A percentile compares a stretch with the other conserved stretches of the same genome.
Conservation (phyloP, 306 rosid genomes). For the Acacia melanoxylon region DNA sequence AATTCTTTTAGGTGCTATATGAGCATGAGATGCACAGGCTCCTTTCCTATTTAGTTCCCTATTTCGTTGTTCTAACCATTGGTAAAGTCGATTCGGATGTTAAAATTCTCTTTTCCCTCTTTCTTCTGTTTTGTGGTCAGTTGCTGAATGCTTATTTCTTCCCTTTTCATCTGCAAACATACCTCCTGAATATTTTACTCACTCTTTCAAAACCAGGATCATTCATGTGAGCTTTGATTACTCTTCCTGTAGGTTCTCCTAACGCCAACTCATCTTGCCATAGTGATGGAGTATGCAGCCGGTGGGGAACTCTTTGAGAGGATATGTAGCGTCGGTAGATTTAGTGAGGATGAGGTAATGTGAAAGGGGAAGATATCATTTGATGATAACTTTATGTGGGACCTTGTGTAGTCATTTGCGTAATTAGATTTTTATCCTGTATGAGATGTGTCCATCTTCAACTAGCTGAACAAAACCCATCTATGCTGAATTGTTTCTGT, state of each 20-base stretch:
- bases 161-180: constrained; percentile 1
- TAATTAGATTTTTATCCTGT: background rate
- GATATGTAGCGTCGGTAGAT: constrained; percentile 76
- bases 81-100: background rate
- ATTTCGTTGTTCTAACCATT: background rate
- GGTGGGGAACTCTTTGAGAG: constrained; percentile 86
- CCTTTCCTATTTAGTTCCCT: background rate
- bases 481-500: background rate
- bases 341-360: constrained; percentile 85
- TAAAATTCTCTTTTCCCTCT: background rate
- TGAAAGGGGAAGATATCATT: background rate
- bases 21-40: constrained; percentile 2
- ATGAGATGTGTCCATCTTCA: background rate
- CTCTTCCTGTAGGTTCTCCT: constrained; percentile 58
- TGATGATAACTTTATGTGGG: constrained; percentile 25
- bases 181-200: background rate
- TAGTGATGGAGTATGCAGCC: constrained; percentile 89
- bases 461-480: background rate
- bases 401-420: background rate
- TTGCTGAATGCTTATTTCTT: background rate
- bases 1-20: background rate
- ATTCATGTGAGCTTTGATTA: constrained; percentile 30
- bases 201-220: background rate
- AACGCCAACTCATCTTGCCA: constrained; percentile 82
- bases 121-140: background rate